Evolutionary conservation across 768 basidiomycete species (phyloP).

Genomic region (Botryobasidium botryosum): DNA sequence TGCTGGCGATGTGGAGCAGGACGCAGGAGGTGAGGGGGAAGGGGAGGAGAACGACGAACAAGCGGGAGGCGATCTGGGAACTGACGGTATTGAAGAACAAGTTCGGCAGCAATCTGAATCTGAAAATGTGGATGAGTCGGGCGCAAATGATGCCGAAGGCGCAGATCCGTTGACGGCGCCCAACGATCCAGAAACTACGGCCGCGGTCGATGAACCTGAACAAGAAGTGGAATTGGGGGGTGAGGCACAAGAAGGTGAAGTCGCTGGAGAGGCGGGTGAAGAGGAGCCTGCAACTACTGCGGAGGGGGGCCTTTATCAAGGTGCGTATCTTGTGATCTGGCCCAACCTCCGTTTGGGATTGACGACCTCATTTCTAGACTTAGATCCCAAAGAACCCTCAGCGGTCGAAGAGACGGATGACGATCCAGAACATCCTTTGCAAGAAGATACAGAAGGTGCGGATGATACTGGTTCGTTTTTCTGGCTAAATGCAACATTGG

Average conservation of each 20-base stretch:
- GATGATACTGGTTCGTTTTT: no score
- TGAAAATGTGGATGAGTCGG: not conserved
- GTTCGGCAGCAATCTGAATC: not conserved
- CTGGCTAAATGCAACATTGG: no score
- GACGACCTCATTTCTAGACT: no score
- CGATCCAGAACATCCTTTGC: not conserved
- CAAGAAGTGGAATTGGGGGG: not conserved
- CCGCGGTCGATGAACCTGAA: constrained; percentile 3
- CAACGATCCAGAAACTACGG: not conserved
- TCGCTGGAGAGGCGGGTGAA: no score
- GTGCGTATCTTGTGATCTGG: no score
- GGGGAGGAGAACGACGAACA: constrained; percentile 1
- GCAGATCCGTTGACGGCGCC: not conserved
- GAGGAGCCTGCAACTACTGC: no score
- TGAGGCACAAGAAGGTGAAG: not conserved
- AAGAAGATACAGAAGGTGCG: not conserved
- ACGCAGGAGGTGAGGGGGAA: no score
- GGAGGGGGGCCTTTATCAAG: no score
- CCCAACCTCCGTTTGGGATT: no score
- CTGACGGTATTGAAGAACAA: not conserved
- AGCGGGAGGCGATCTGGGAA: not conserved
- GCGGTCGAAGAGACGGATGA: not conserved
- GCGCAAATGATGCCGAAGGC: not conserved
- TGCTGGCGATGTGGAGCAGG: constrained; percentile 7
- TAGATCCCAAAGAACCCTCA: not conserved